These are phyloP conservation scores for Suhomyces bribrorum DNA, from an alignment of 1,139 yeast genomes.

Conservation along the genomic window DNA sequence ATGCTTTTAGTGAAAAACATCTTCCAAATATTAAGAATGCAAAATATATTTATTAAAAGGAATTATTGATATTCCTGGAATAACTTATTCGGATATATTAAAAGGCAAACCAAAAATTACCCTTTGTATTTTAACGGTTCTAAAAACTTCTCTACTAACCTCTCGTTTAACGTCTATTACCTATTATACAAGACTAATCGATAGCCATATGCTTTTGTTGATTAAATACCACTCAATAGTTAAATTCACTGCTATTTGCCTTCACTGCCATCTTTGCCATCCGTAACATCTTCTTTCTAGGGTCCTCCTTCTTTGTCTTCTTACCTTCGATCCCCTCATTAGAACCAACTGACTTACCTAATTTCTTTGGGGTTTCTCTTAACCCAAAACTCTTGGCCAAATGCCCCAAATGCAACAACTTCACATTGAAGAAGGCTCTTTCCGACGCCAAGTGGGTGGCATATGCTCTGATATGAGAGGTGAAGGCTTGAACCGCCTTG, in stretches of 20 bases:
- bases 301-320: constrained; percentile 55
- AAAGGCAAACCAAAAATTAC: no score
- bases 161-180: neutral
- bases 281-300: constrained; percentile 71
- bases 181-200: constrained; percentile 5
- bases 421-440: constrained; percentile 75
- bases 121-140: neutral
- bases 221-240: constrained; percentile 37
- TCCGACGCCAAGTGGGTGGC: constrained; percentile 91
- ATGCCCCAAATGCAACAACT: constrained; percentile 86
- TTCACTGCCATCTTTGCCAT: constrained; percentile 73
- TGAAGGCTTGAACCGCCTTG: constrained; percentile 73
- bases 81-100: no score
- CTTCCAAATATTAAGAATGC: no score
- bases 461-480: constrained; percentile 90
- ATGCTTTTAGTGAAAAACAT: no score
- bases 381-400: constrained; percentile 92
- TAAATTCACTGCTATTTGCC: constrained; percentile 70
- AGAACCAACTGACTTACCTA: constrained; percentile 46
- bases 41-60: no score
- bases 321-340: constrained; percentile 21
- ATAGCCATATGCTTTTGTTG: neutral
- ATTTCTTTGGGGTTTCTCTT: constrained; percentile 87
- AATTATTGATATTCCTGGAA: no score
- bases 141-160: neutral